These are phyloP conservation scores for Protea cynaroides DNA, from an alignment of 164 flowering plant species.

Conservation along the genomic window DNA sequence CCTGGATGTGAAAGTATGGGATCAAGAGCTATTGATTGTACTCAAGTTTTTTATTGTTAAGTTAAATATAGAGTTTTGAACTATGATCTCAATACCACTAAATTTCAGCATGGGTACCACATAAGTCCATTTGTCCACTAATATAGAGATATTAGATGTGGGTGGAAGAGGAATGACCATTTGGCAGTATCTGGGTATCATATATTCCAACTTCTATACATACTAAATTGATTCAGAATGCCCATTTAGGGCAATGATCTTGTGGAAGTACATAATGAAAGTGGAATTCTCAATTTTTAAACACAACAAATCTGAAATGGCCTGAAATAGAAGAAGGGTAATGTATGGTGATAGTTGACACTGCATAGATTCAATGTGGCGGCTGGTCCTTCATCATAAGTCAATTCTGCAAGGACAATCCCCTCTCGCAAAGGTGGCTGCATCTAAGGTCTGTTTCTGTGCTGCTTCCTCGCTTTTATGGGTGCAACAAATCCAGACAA, in stretches of 20 bases:
- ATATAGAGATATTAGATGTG: neutral
- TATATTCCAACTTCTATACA: neutral
- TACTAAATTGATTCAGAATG: neutral
- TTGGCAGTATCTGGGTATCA: neutral
- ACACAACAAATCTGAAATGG: neutral
- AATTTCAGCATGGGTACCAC: neutral
- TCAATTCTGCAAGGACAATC: conserved; percentile 5
- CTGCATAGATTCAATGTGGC: neutral
- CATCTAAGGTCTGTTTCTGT: conserved; percentile 3
- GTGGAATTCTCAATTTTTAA: neutral
- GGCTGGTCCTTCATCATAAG: conserved; percentile 1
- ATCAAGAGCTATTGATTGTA: neutral
- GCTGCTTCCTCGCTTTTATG: conserved; percentile 11
- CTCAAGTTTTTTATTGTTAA: too few relatives aligned
- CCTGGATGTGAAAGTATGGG: conserved; percentile 1
- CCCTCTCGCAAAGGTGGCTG: conserved; percentile 13
- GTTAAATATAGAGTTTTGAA: neutral
- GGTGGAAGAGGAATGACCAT: neutral
- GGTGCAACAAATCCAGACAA: conserved; percentile 9
- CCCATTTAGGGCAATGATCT: neutral
- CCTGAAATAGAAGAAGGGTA: neutral
- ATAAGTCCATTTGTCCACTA: too few relatives aligned
- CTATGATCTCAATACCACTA: neutral
- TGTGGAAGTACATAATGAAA: neutral
- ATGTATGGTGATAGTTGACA: neutral